Percentiles rank a stretch among this genome's conserved stretches.
Conservation (phyloP, 306 rosid genomes). For the apple (Malus domestica) region DNA sequence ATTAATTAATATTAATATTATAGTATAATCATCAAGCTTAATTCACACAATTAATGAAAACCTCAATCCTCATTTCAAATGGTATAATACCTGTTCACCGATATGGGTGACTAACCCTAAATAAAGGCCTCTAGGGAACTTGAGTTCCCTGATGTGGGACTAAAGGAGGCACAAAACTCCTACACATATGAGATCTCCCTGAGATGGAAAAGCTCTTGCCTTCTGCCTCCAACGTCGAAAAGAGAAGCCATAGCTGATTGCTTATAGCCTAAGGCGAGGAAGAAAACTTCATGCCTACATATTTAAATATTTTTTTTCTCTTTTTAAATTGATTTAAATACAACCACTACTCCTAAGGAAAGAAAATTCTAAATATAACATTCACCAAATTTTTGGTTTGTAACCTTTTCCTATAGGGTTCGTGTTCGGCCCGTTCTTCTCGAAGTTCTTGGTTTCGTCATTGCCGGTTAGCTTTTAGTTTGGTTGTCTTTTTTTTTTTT, state of each 20-base stretch:
- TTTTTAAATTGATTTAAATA: neutral
- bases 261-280: neutral
- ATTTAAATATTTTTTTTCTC: too few species aligned
- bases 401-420: neutral
- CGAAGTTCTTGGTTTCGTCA: too few species aligned
- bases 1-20: too few species aligned
- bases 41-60: too few species aligned
- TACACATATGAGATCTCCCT: neutral
- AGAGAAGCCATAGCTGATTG: neutral
- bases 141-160: too few species aligned
- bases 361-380: neutral
- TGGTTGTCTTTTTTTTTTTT: neutral
- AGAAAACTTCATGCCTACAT: neutral
- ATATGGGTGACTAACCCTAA: too few species aligned
- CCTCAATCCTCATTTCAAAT: too few species aligned
- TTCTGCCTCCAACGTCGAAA: neutral
- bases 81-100: fast-evolving
- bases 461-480: neutral
- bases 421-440: too few species aligned
- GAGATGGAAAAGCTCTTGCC: neutral
- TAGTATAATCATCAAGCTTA: too few species aligned
- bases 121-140: too few species aligned
- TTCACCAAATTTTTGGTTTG: neutral
- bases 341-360: neutral
- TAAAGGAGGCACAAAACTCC: too few species aligned